Percentiles rank a stretch among this genome's conserved stretches.
phyloP scores from a whole-genome alignment of 2,329 filamentous ascomycete genomes.

The Apiospora saccharicola region DNA sequence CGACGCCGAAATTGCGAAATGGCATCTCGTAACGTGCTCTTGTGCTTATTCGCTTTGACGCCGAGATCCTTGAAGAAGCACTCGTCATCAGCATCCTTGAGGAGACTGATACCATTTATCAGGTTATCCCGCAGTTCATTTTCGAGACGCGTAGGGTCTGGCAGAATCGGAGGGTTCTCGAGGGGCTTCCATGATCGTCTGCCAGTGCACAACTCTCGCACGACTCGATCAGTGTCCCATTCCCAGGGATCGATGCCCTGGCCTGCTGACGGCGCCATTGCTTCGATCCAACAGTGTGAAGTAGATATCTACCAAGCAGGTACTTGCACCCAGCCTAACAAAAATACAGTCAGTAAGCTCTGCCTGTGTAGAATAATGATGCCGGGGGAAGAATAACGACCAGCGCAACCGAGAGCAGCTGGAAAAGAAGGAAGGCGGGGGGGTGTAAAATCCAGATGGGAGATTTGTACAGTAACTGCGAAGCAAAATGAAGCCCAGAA shows the following conservation, averaged over 20 bases:
- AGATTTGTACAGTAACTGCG: neutral
- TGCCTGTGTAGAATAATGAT: neutral
- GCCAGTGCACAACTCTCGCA: conserved; percentile 68
- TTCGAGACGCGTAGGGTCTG: conserved; percentile 62
- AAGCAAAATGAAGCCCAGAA: neutral
- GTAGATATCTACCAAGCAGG: neutral
- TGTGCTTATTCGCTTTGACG: conserved; percentile 64
- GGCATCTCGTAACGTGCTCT: conserved; percentile 62
- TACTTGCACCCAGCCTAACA: neutral
- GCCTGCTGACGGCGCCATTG: conserved; percentile 40
- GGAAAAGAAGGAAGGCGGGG: neutral
- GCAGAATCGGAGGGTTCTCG: conserved; percentile 48
- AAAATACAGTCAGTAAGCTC: neutral
- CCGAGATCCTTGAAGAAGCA: conserved; percentile 62
- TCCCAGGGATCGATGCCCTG: conserved; percentile 70
- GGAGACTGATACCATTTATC: conserved; percentile 69
- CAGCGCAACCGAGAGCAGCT: neutral
- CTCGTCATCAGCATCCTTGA: conserved; percentile 63
- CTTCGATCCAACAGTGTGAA: conserved; percentile 7
- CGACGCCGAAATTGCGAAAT: conserved; percentile 61
- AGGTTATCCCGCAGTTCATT: conserved; percentile 64
- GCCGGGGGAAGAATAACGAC: neutral
- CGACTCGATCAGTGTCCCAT: conserved; percentile 75
- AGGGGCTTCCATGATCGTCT: conserved; percentile 55
- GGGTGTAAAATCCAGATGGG: neutral